Evolutionary conservation across 805 yeast genomes (phyloP).

Genomic region (Pichia membranifaciens): DNA sequence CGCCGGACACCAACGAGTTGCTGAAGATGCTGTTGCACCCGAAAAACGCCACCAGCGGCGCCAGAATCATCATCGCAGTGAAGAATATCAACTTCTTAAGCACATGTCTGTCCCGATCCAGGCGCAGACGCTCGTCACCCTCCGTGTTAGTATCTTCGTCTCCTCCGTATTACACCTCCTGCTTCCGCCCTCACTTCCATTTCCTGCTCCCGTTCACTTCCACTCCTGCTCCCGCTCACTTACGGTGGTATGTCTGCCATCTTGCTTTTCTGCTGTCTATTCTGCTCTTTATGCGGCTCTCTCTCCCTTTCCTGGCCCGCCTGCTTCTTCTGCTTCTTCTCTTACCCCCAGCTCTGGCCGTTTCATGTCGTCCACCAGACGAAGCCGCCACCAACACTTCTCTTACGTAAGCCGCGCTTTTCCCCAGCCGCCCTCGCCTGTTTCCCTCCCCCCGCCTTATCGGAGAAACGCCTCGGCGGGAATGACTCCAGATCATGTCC

Average conservation of each 20-base stretch:
- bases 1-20: constrained; percentile 67
- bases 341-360: no score
- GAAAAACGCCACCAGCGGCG: constrained; percentile 64
- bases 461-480: background rate
- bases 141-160: no score
- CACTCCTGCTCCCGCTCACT: constrained; percentile 13
- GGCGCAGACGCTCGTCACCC: no score
- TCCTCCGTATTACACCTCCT: no score
- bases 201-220: background rate
- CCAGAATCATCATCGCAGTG: constrained; percentile 69
- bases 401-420: no score
- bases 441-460: background rate
- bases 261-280: background rate
- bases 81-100: constrained; percentile 63
- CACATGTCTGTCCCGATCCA: constrained; percentile 54
- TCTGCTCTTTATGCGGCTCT: no score
- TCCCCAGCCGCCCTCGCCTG: no score
- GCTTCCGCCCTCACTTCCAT: no score
- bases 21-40: constrained; percentile 25
- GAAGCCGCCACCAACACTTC: no score
- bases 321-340: no score
- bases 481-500: background rate
- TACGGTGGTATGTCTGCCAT: constrained; percentile 36
- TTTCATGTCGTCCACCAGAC: no score
- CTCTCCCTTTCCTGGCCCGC: no score